A percentile compares a stretch with the other conserved stretches of the same genome.
phyloP scores from a whole-genome alignment of 805 yeast genomes.

The Torulaspora quercuum region DNA sequence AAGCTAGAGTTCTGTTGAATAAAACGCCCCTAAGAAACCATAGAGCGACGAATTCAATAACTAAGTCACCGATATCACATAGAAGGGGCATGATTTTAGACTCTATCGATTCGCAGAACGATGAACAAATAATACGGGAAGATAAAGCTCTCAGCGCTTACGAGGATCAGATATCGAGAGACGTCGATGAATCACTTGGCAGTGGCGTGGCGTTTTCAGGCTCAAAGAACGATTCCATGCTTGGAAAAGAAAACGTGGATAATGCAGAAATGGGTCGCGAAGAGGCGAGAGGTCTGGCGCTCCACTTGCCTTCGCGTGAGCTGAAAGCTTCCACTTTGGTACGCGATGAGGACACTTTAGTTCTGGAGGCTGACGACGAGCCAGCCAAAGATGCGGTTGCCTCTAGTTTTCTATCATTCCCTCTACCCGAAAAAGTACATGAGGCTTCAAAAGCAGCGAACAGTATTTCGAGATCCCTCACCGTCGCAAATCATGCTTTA shows the following conservation, averaged over 20 bases:
- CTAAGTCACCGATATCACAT: constrained; percentile 21
- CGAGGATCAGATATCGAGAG: neutral
- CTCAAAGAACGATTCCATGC: too few species aligned
- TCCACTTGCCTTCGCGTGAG: constrained; percentile 10
- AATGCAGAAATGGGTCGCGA: neutral
- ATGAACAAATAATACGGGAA: neutral
- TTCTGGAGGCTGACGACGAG: constrained; percentile 2
- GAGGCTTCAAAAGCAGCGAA: neutral
- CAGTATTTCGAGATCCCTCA: neutral
- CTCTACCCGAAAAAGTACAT: too few species aligned
- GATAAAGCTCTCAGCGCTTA: constrained; percentile 1
- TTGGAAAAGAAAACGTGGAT: neutral
- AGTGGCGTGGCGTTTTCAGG: too few species aligned
- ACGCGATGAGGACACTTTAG: constrained; percentile 16
- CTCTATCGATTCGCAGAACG: constrained; percentile 6
- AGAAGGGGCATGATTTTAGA: constrained; percentile 20
- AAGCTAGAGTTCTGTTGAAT: constrained; percentile 13
- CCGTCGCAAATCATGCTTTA: constrained; percentile 2
- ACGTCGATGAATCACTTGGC: constrained; percentile 1
- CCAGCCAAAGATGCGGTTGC: too few species aligned
- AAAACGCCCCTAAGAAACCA: constrained; percentile 28
- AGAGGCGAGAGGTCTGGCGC: constrained; percentile 11
- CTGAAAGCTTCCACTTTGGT: neutral
- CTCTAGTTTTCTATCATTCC: too few species aligned
- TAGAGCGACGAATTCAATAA: constrained; percentile 11